Conservation (phyloP, 2,329 filamentous ascomycete species). For the Periconia sp. region DNA sequence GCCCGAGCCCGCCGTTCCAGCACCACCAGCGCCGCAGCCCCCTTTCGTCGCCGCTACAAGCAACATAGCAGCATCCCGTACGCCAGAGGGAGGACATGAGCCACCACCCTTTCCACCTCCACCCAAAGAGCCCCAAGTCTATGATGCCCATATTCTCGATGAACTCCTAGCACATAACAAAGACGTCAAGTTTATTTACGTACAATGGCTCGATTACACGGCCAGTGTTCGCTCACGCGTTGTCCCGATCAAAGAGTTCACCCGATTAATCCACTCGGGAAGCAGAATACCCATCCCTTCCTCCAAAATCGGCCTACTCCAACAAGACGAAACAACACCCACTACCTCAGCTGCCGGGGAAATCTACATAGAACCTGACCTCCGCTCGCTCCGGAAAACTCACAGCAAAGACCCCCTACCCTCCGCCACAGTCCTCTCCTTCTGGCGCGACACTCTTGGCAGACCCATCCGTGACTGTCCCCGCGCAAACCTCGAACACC, state of each 20-base stretch:
- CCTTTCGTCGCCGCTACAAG: not conserved
- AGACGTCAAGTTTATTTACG: conserved; percentile 65
- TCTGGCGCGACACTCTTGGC: conserved; percentile 63
- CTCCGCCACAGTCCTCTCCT: conserved; percentile 67
- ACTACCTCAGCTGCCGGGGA: conserved; percentile 63
- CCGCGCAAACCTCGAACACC: conserved; percentile 46
- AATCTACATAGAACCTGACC: conserved; percentile 67
- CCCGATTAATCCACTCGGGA: conserved; percentile 36
- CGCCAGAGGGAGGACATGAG: conserved; percentile 6
- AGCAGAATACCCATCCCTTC: conserved; percentile 62
- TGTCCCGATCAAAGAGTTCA: conserved; percentile 59
- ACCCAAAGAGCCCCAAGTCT: conserved; percentile 32
- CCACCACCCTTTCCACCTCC: conserved; percentile 30
- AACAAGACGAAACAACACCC: conserved; percentile 62
- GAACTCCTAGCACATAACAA: conserved; percentile 55
- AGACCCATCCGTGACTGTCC: conserved; percentile 62
- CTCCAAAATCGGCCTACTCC: conserved; percentile 66
- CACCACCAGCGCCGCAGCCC: not conserved
- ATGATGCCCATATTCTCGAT: conserved; percentile 45
- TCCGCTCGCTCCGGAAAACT: conserved; percentile 60
- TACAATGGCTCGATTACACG: conserved; percentile 81
- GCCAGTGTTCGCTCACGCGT: conserved; percentile 67
- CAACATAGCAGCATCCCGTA: not conserved
- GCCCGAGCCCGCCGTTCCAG: not conserved
- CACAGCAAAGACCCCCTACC: conserved; percentile 49